phyloP scores from a whole-genome alignment of 495 filamentous ascomycete species.

The Aspergillus campestris region DNA sequence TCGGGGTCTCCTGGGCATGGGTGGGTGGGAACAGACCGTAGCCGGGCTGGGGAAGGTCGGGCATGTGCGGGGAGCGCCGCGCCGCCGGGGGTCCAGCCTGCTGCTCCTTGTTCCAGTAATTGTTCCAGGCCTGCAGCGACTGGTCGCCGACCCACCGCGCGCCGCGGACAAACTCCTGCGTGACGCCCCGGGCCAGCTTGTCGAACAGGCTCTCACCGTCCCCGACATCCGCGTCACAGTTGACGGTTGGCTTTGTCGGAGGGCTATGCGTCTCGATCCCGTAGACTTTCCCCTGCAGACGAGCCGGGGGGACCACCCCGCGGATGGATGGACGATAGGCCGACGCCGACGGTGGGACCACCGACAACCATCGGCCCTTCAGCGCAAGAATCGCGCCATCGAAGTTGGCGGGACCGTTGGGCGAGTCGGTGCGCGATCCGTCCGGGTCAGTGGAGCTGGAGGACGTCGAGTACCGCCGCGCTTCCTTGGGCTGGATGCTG shows the following conservation, averaged over 20 bases:
- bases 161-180: conserved; percentile 84
- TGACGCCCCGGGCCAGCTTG: conserved; percentile 75
- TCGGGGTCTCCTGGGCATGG: conserved; percentile 48
- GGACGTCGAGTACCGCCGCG: conserved; percentile 42
- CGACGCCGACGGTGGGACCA: conserved; percentile 60
- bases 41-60: conserved; percentile 20
- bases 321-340: conserved; percentile 62
- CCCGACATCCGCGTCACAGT: conserved; percentile 67
- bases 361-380: conserved; percentile 74
- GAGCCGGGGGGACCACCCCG: conserved; percentile 39
- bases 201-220: conserved; percentile 75
- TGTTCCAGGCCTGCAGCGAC: conserved; percentile 78
- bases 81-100: conserved; percentile 13
- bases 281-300: conserved; percentile 46
- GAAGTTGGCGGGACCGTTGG: conserved; percentile 31
- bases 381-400: conserved; percentile 65
- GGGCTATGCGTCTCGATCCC: conserved; percentile 63
- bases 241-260: conserved; percentile 65
- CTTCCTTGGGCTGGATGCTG: conserved; percentile 51
- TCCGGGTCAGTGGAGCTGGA: conserved; percentile 47
- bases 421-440: conserved; percentile 42
- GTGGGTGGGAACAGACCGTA: conserved; percentile 62
- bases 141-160: conserved; percentile 83
- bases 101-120: conserved; percentile 71
- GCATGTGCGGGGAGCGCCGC: conserved; percentile 19